Percentiles rank a stretch among this genome's conserved stretches.
phyloP scores from a whole-genome alignment of 2,329 filamentous ascomycete species.

The Ceratocystis lukuohia region DNA sequence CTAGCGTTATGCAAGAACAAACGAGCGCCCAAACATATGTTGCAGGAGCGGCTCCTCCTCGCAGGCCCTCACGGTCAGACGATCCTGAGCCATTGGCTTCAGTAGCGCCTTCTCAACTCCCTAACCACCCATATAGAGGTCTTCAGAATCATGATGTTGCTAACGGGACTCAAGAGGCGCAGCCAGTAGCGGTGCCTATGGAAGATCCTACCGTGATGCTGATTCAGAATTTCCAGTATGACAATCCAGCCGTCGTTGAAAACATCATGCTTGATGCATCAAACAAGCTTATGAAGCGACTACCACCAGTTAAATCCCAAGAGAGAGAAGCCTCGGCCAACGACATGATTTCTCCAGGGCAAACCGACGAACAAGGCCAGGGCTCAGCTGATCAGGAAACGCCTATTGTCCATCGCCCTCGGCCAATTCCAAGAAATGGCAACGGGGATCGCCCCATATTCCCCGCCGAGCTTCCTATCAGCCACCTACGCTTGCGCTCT shows the following conservation, averaged over 20 bases:
- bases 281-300: constrained; percentile 23
- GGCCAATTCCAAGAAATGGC: constrained; percentile 40
- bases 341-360: neutral
- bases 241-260: constrained; percentile 37
- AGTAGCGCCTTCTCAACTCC: neutral
- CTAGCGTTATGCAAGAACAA: neutral
- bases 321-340: neutral
- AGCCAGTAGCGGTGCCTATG: constrained; percentile 5
- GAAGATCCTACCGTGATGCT: constrained; percentile 39
- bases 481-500: constrained; percentile 35
- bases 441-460: constrained; percentile 36
- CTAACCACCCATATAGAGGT: constrained; percentile 25
- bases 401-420: constrained; percentile 40
- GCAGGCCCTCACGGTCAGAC: constrained; percentile 4
- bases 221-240: constrained; percentile 42
- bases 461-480: constrained; percentile 32
- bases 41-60: constrained; percentile 2
- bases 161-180: neutral
- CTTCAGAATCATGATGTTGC: neutral
- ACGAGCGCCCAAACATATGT: neutral
- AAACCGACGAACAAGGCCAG: neutral
- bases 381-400: constrained; percentile 1
- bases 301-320: neutral
- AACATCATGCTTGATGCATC: constrained; percentile 36
- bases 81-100: constrained; percentile 7